Conservation (phyloP, 1,284 basidiomycete species). For the Mrakiaceae sp. region DNA sequence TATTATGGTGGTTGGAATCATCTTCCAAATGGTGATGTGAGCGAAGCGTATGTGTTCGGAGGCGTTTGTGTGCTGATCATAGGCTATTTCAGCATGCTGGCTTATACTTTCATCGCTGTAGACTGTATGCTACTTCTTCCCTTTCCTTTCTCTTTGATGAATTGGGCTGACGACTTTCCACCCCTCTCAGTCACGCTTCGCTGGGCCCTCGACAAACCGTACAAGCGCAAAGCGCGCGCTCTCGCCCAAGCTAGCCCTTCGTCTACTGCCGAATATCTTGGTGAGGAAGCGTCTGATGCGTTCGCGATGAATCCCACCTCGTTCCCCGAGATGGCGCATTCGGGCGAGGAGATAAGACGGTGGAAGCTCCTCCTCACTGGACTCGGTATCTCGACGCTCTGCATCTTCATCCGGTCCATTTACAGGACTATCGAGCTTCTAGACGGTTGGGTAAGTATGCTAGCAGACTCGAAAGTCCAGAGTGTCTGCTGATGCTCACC, state of each 20-base stretch:
- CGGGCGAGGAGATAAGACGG: background rate
- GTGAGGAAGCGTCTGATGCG: background rate
- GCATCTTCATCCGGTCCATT: conserved; percentile 28
- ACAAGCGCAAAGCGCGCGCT: conserved; percentile 10
- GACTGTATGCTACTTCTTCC: background rate
- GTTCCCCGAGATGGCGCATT: background rate
- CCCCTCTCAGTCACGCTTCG: conserved; percentile 20
- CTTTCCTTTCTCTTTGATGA: background rate
- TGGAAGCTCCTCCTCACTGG: conserved; percentile 16
- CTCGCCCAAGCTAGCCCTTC: background rate
- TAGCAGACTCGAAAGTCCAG: too few relatives aligned
- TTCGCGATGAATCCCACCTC: background rate
- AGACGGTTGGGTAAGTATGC: background rate
- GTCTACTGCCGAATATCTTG: background rate
- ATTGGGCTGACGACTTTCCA: background rate
- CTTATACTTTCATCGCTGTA: background rate
- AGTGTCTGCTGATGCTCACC: background rate
- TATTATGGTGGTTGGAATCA: conserved; percentile 28
- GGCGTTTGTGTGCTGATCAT: conserved; percentile 18
- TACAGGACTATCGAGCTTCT: conserved; percentile 29
- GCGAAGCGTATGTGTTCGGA: background rate
- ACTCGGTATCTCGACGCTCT: conserved; percentile 24
- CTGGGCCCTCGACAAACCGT: conserved; percentile 20
- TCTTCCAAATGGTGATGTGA: conserved; percentile 29
- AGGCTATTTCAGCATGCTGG: background rate